phyloP scores from a whole-genome alignment of 148 eudicot genomes.

The Amaranthus cruentus region DNA sequence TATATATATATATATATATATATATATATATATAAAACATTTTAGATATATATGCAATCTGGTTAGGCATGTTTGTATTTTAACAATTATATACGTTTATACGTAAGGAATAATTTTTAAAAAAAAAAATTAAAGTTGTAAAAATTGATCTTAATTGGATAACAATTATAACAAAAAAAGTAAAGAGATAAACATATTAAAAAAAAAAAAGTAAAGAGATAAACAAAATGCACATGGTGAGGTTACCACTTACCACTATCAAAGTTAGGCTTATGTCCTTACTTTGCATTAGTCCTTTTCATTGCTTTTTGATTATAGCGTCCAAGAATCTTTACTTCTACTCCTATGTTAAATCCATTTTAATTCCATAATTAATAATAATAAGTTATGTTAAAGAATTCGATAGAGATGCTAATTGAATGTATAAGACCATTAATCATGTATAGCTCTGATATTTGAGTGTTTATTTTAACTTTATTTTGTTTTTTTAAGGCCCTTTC shows the following conservation, averaged over 20 bases:
- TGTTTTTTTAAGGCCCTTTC: no score
- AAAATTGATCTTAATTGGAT: background rate
- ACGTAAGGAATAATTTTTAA: background rate
- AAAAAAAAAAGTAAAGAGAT: background rate
- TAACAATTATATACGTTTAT: background rate
- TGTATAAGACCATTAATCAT: no score
- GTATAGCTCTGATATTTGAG: no score
- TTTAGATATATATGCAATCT: background rate
- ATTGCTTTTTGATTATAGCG: no score
- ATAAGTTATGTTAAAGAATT: no score
- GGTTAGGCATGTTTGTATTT: background rate
- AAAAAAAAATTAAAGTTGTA: background rate
- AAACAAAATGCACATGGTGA: background rate
- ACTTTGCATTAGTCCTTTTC: background rate
- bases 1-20: no score
- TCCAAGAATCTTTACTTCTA: no score
- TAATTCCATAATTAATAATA: no score
- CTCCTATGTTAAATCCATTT: no score
- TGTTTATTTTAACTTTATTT: no score
- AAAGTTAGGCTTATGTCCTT: background rate
- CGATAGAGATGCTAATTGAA: no score
- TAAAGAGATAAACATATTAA: background rate
- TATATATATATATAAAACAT: no score
- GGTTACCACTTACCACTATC: background rate
- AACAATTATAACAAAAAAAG: background rate